A percentile compares a stretch with the other conserved stretches of the same genome.
Conservation (phyloP, 192 early-diverging fungal species). For the Podila epigama region DNA sequence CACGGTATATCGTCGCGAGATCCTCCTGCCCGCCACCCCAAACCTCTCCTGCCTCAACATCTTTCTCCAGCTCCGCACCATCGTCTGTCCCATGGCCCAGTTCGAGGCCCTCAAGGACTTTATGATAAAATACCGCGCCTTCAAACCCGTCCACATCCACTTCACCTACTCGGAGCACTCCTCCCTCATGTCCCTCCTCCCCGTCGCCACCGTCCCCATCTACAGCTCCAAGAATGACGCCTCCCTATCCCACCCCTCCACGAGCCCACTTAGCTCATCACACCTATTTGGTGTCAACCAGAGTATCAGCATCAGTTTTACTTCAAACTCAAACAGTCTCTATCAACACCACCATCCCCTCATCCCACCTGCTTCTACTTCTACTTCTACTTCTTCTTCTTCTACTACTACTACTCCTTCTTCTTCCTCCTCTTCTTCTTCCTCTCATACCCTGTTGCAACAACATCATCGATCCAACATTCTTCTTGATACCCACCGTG, state of each 20-base stretch:
- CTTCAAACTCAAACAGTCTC: conserved; percentile 22
- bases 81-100: conserved; percentile 42
- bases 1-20: conserved; percentile 24
- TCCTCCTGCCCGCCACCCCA: conserved; percentile 25
- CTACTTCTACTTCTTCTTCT: too few relatives aligned
- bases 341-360: conserved; percentile 34
- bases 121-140: conserved; percentile 40
- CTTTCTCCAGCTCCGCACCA: conserved; percentile 21
- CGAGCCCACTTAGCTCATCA: conserved; percentile 24
- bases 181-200: conserved; percentile 32
- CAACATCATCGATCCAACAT: background rate
- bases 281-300: conserved; percentile 30
- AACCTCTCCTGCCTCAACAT: conserved; percentile 26
- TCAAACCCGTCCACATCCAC: conserved; percentile 38
- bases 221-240: conserved; percentile 30
- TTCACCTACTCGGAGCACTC: conserved; percentile 41
- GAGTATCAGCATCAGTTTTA: conserved; percentile 44
- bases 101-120: conserved; percentile 46
- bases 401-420: too few relatives aligned
- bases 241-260: conserved; percentile 17
- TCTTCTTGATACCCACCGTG: background rate
- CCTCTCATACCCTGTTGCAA: background rate
- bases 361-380: too few relatives aligned
- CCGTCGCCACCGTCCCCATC: conserved; percentile 30
- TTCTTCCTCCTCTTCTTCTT: too few relatives aligned